A percentile compares a stretch with the other conserved stretches of the same genome.
Conservation (phyloP, 2,329 filamentous ascomycete genomes). For the Scolecobasidium constrictum region DNA sequence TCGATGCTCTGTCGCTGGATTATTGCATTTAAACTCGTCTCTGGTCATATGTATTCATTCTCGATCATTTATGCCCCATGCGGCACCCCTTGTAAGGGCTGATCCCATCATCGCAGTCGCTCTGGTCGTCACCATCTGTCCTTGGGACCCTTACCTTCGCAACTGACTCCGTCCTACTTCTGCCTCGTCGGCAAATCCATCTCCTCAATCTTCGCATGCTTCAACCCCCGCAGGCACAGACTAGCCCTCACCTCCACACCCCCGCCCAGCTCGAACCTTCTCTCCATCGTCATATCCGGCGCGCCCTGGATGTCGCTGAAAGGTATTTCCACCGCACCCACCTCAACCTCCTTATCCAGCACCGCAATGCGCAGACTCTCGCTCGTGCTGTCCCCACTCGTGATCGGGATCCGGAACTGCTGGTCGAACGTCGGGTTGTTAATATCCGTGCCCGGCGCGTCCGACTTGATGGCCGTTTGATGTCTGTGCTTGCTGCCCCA, state of each 20-base stretch:
- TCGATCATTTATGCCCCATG: too few relatives aligned
- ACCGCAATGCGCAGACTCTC: conserved; percentile 24
- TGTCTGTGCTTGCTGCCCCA: conserved; percentile 30
- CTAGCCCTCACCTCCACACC: conserved; percentile 25
- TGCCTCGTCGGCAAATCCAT: not conserved
- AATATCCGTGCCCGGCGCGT: conserved; percentile 35
- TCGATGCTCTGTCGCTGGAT: too few relatives aligned
- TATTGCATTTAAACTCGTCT: too few relatives aligned
- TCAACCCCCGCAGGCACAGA: conserved; percentile 24
- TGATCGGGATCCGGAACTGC: conserved; percentile 33
- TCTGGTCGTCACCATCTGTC: too few relatives aligned
- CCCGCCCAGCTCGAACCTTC: conserved; percentile 25
- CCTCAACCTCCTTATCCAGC: conserved; percentile 24
- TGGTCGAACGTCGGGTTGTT: conserved; percentile 39
- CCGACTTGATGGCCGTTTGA: conserved; percentile 30
- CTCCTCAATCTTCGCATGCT: conserved; percentile 9
- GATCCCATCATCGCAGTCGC: too few relatives aligned
- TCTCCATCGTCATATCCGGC: conserved; percentile 20
- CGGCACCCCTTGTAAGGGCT: too few relatives aligned
- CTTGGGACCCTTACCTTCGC: too few relatives aligned
- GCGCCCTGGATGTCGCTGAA: conserved; percentile 24
- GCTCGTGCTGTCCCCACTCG: conserved; percentile 19
- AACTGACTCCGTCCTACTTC: too few relatives aligned
- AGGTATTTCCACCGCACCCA: conserved; percentile 24
- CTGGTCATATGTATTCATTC: too few relatives aligned